Evolutionary conservation across 306 rosid genomes (phyloP).

Genomic region (Mimosa bimucronata): DNA sequence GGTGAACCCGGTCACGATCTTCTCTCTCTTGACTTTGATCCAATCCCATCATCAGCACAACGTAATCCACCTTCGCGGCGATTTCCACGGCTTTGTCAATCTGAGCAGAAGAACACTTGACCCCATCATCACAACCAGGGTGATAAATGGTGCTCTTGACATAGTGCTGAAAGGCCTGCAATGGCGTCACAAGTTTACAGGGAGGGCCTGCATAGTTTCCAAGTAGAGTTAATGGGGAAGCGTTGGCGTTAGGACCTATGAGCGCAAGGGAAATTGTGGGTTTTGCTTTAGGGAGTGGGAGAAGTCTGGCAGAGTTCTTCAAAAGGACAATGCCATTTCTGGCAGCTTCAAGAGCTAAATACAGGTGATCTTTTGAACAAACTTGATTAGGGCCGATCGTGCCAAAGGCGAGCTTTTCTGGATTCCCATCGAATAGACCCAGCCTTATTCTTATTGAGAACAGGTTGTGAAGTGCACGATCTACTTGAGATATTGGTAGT

Average conservation of each 20-base stretch:
- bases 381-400: slow-evolving; percentile 66
- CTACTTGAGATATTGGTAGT: slow-evolving; percentile 49
- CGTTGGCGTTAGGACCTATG: slow-evolving; percentile 84
- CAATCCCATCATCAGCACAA: slow-evolving; percentile 85
- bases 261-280: slow-evolving; percentile 63
- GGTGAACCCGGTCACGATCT: slow-evolving; percentile 62
- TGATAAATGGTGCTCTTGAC: slow-evolving; percentile 54
- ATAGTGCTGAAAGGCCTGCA: slow-evolving; percentile 62
- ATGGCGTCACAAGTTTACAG: slow-evolving; percentile 61
- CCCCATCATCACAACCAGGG: slow-evolving; percentile 67
- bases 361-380: slow-evolving; percentile 69
- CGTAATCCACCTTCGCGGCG: slow-evolving; percentile 65
- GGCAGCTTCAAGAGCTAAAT: slow-evolving; percentile 86
- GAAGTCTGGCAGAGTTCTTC: slow-evolving; percentile 69
- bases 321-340: slow-evolving; percentile 84
- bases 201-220: slow-evolving; percentile 94
- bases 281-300: slow-evolving; percentile 67
- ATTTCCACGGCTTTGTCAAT: slow-evolving; percentile 59
- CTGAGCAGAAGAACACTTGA: slow-evolving; percentile 56
- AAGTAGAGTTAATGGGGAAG: slow-evolving; percentile 51
- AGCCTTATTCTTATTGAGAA: slow-evolving; percentile 79
- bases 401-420: slow-evolving; percentile 57
- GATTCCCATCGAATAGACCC: slow-evolving; percentile 82
- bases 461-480: slow-evolving; percentile 84
- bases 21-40: slow-evolving; percentile 83